Evolutionary conservation across 2,329 filamentous ascomycete species (phyloP), one percentile per base, ranked within the genome.

Genomic region (Colletotrichum siamense): DNA sequence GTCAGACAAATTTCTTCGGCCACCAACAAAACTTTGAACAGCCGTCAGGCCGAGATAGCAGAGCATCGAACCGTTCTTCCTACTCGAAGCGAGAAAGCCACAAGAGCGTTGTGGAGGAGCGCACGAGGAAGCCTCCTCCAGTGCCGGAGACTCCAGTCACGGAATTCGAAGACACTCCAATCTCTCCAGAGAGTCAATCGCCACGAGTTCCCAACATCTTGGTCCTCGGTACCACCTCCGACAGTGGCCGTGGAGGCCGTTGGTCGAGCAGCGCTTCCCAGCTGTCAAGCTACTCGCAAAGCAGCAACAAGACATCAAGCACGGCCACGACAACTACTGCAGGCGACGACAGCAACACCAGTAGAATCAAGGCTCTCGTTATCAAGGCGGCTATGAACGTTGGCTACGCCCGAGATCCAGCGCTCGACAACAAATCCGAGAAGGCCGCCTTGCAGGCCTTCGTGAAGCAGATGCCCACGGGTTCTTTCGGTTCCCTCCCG

Each of bases 121-220:
- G 86, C 82, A 83, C 88, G 79, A 86, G 87, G 71, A 89, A 88
- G 70, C 83, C 85, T 22, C 85, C 84, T 4, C 85, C 86, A 3
- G 90, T 93, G 6, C 96, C 96, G 1, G 96, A 99, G 85, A 99
- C 96, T 0, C 96, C 96, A 0, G 96, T 96, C 1, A 99, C 96
- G 6, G 96, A 98, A 79, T 98, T 98, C 80, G 96, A 98, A 83
- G 96, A 99, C 82, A 95, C 94, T 0, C 93, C 95, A 6, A 91
- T 95, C 59, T 98, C 96, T 0, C 94, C 94, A 0, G 95, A 96
- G 72, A 95, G 95, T 79, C 92, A 93, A 61, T 94, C 91, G 9
- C 91, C 93, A 1, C 93, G 92, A 52, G 91, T 96, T 71, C 96
- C 95, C 8, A 98, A 98, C 81, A 98, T 98, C 79, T 89, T 98